Base-by-base conservation (phyloP, 2,329 filamentous ascomycete genomes). In the Arthrocladium fulminans region DNA sequence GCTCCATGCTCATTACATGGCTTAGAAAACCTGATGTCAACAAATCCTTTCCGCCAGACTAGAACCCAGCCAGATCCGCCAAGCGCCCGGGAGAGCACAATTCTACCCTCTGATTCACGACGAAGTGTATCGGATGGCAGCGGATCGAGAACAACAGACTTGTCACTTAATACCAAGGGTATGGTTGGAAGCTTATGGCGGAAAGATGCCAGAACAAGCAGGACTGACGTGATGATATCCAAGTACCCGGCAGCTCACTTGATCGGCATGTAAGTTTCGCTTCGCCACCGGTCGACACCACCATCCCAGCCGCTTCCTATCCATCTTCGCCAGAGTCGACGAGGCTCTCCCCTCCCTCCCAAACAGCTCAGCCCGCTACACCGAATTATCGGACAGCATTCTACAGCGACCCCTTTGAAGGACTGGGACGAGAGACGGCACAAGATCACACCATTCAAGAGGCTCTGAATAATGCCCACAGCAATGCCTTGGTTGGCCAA, bases 31-130 rank as follows among this genome's bases (percentile, higher is more conserved):
- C 37, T 56, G 49, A 29, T 60, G 51, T 48, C 53, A 50, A 17
- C 63, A 63, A 73, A 73, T 70, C 70, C 71, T 61, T 73, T 73
- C 63, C 70, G 71, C 64, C 66, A 61, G 44, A 47, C 23, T 66
- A 70, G 60, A 50, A 49, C 51, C 57, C 66, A 65, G 50, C 52
- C 51, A 60, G 53, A 59, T 60, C 51, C 59, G 64, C 59, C 57
- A n/a, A n/a, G n/a, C n/a, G n/a, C n/a, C 61, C 59, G 57, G 50
- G 47, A 51, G 51, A 50, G 22, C 50, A 45, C 45, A 47, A 45
- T 49, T 54, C 54, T 61, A 57, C 55, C 50, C 24, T 45, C 37
- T 54, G 51, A 55, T 55, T 48, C 47, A 51, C 32, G 30, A 39
- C 44, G 39, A 49, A 23, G 17, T 48, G 40, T 50, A 41, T 46